These are phyloP conservation scores for Musa troglodytarum DNA, from an alignment of 176 grass and related monocot species.

Conservation along the genomic window DNA sequence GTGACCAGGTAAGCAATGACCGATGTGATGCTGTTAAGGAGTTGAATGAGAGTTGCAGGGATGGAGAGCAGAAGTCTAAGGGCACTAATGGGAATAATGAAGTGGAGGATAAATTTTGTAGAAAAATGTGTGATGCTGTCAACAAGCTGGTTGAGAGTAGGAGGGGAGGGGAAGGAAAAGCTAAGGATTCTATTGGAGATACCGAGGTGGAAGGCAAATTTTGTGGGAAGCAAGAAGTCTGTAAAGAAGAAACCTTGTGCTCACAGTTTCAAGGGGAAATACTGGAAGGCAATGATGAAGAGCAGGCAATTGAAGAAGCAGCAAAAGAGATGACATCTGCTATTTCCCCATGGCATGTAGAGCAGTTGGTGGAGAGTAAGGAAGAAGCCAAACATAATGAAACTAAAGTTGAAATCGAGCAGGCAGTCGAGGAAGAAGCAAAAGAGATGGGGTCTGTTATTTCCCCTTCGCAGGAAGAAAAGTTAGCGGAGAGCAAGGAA, in stretches of 20 bases:
- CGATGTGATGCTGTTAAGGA: background rate
- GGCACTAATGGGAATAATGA: constrained; percentile 6
- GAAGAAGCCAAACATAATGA: background rate
- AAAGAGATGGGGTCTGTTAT: background rate
- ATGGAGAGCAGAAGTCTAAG: constrained; percentile 10
- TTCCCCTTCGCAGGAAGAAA: background rate
- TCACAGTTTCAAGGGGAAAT: constrained; percentile 21
- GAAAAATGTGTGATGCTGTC: constrained; percentile 7
- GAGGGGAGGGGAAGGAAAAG: background rate
- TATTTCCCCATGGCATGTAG: background rate
- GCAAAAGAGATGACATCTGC: background rate
- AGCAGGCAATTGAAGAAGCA: background rate
- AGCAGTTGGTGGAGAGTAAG: background rate
- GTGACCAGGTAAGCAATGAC: background rate
- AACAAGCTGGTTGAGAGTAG: constrained; percentile 17
- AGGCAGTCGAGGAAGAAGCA: too few species aligned
- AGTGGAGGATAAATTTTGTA: constrained; percentile 22
- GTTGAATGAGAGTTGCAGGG: constrained; percentile 6
- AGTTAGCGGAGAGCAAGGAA: background rate
- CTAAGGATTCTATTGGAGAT: constrained; percentile 12
- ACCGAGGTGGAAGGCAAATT: constrained; percentile 15
- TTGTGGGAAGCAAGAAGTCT: background rate
- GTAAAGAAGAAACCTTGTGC: background rate
- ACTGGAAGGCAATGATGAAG: background rate
- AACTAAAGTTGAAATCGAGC: constrained; percentile 1